phyloP scores from a whole-genome alignment of 371 early-diverging fungal species.

The Dichotomocladium elegans region DNA sequence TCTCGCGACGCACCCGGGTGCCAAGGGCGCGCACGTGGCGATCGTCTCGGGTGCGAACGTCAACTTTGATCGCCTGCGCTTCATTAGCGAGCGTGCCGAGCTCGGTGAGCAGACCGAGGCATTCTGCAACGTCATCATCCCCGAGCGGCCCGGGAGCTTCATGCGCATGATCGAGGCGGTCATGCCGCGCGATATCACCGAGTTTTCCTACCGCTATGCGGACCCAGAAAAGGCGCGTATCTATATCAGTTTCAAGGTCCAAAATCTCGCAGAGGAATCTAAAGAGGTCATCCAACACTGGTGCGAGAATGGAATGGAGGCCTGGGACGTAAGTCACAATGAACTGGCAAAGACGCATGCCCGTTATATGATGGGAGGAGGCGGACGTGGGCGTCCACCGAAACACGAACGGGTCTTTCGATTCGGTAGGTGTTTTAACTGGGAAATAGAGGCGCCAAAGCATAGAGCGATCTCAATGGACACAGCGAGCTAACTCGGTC shows the following conservation, averaged over 20 bases:
- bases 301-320: conserved; percentile 58
- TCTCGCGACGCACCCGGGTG: conserved; percentile 35
- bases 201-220: conserved; percentile 90
- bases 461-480: no score
- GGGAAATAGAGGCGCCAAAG: not conserved
- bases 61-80: conserved; percentile 94
- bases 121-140: conserved; percentile 85
- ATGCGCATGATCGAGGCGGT: conserved; percentile 74
- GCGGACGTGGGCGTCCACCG: conserved; percentile 63
- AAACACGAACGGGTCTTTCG: conserved; percentile 86
- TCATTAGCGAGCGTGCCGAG: conserved; percentile 92
- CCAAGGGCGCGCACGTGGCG: conserved; percentile 64
- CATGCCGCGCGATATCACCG: conserved; percentile 82
- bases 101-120: conserved; percentile 90
- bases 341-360: conserved; percentile 95
- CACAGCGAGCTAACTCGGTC: no score
- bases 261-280: conserved; percentile 60
- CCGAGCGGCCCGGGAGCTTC: conserved; percentile 89
- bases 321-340: conserved; percentile 81
- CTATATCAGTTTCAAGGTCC: conserved; percentile 83
- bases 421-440: conserved; percentile 51
- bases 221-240: conserved; percentile 78
- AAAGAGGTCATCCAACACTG: conserved; percentile 60
- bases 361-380: conserved; percentile 88
- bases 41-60: conserved; percentile 94